Evolutionary conservation across 192 early-diverging fungal species (phyloP).

Genomic region (Entrophospora sp.): DNA sequence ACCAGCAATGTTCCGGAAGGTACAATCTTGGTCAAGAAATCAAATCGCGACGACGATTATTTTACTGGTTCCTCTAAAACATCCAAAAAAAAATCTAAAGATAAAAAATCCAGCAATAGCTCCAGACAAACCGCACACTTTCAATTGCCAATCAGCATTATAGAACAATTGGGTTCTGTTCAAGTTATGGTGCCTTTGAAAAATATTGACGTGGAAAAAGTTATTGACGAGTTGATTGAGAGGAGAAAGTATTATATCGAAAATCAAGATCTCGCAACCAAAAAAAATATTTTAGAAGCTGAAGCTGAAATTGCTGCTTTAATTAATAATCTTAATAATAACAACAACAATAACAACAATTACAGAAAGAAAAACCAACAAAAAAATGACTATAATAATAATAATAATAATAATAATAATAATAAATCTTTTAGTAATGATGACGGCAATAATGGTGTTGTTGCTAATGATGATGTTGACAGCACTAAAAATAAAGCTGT

Average conservation of each 20-base stretch:
- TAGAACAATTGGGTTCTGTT: conserved; percentile 69
- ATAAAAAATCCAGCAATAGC: conserved; percentile 29
- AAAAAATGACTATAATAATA: too few species aligned
- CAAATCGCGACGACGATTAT: conserved; percentile 68
- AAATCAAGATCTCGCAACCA: conserved; percentile 69
- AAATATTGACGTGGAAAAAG: conserved; percentile 51
- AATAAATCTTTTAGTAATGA: too few species aligned
- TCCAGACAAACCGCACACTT: too few species aligned
- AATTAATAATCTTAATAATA: too few species aligned
- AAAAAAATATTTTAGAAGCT: conserved; percentile 80
- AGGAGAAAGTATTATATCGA: conserved; percentile 65
- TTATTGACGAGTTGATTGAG: conserved; percentile 63
- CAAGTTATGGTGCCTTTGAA: conserved; percentile 75
- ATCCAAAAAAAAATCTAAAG: conserved; percentile 49
- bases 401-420: too few species aligned
- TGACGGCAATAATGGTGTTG: too few species aligned
- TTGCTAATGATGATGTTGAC: too few species aligned
- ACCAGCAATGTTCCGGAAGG: conserved; percentile 63
- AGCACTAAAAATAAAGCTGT: too few species aligned
- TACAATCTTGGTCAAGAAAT: conserved; percentile 68
- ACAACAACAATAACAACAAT: too few species aligned
- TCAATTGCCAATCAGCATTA: conserved; percentile 68
- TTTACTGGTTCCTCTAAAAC: conserved; percentile 57
- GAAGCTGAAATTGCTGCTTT: conserved; percentile 75
- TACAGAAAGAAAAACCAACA: too few species aligned